Conservation (phyloP, 2,329 filamentous ascomycete genomes). For the Elsinoe ampelina region DNA sequence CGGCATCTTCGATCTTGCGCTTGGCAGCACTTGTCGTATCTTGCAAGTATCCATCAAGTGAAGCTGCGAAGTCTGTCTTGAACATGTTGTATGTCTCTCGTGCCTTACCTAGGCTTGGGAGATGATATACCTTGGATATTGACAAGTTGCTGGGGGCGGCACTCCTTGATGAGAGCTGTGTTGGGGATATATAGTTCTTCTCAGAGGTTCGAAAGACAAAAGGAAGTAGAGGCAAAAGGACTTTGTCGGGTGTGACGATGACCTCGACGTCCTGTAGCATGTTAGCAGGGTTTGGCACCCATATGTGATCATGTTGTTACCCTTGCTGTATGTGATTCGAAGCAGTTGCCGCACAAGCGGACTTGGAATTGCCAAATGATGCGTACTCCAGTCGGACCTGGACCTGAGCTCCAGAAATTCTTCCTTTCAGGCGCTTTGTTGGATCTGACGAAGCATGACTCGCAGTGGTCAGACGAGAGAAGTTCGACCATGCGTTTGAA, state of each 20-base stretch:
- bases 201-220: conserved; percentile 57
- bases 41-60: conserved; percentile 70
- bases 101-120: conserved; percentile 53
- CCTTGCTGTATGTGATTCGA: conserved; percentile 53
- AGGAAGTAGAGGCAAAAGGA: conserved; percentile 59
- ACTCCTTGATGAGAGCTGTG: conserved; percentile 45
- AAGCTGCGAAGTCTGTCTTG: conserved; percentile 55
- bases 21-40: conserved; percentile 58
- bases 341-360: conserved; percentile 57
- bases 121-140: conserved; percentile 58
- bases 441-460: conserved; percentile 51
- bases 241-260: conserved; percentile 52
- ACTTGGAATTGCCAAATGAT: conserved; percentile 64
- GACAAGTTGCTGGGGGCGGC: conserved; percentile 38
- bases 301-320: conserved; percentile 38
- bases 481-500: conserved; percentile 73
- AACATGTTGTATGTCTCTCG: conserved; percentile 54
- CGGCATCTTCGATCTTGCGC: conserved; percentile 50
- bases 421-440: conserved; percentile 21
- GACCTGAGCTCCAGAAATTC: conserved; percentile 50
- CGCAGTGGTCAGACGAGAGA: conserved; percentile 53
- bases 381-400: conserved; percentile 49
- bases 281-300: conserved; percentile 20
- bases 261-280: conserved; percentile 58
- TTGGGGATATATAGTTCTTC: conserved; percentile 50